These are phyloP conservation scores for Echium plantagineum DNA, from an alignment of 257 asterid species.

Conservation along the genomic window DNA sequence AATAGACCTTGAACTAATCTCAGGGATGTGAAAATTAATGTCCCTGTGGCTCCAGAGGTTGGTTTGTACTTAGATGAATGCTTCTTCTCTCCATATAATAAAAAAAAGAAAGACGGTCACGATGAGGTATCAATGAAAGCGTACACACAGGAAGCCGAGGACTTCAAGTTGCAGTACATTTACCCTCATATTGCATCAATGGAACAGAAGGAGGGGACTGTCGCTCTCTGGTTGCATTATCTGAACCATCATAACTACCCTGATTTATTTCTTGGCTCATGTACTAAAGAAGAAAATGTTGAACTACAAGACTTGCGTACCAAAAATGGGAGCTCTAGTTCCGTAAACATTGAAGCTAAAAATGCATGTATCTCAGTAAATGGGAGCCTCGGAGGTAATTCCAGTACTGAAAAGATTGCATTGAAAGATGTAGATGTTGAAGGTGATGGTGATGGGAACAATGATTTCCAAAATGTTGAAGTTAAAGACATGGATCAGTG, in stretches of 20 bases:
- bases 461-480: too few species aligned
- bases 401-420: too few species aligned
- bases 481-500: too few species aligned
- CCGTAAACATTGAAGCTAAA: neutral
- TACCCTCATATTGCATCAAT: constrained; percentile 66
- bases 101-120: constrained; percentile 58
- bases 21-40: constrained; percentile 65
- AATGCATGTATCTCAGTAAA: neutral
- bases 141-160: constrained; percentile 58
- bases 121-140: constrained; percentile 74
- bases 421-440: too few species aligned
- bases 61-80: constrained; percentile 90
- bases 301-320: constrained; percentile 6
- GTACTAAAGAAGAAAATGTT: too few species aligned
- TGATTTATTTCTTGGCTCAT: constrained; percentile 30
- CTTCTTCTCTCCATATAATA: constrained; percentile 75
- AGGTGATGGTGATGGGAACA: too few species aligned
- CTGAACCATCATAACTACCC: constrained; percentile 74
- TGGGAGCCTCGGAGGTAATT: too few species aligned
- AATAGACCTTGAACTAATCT: constrained; percentile 9
- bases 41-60: constrained; percentile 99
- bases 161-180: constrained; percentile 64
- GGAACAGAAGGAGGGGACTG: constrained; percentile 65
- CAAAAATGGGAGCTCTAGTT: constrained; percentile 2
- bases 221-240: constrained; percentile 77